Conservation (phyloP, 169 alveolate genomes). For the Babesia ovata region DNA sequence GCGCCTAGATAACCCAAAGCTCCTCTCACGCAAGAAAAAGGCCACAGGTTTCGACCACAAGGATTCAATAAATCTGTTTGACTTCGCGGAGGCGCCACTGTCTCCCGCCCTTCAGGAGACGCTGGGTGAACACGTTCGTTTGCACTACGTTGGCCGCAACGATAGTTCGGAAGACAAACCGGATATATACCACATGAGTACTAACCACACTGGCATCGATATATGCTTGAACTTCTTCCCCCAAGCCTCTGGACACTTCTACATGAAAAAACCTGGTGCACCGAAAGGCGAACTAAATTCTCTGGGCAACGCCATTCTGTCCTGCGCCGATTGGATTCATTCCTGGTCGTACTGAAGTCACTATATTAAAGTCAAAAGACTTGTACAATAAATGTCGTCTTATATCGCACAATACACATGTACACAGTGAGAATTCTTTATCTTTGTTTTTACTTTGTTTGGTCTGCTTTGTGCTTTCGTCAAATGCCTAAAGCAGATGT, state of each 20-base stretch:
- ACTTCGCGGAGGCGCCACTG: conserved; percentile 13
- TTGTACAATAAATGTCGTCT: no score
- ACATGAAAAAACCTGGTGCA: conserved; percentile 67
- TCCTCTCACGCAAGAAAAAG: conserved; percentile 24
- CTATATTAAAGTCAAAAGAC: not conserved
- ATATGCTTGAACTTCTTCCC: conserved; percentile 28
- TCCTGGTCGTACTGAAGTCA: conserved; percentile 37
- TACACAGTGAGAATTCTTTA: not conserved
- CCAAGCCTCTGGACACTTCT: conserved; percentile 51
- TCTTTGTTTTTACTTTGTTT: no score
- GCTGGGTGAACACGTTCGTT: conserved; percentile 25
- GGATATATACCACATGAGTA: conserved; percentile 39
- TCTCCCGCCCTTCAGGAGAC: conserved; percentile 27
- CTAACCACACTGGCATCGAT: conserved; percentile 59
- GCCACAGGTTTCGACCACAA: not conserved
- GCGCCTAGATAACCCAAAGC: conserved; percentile 33
- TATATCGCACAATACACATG: not conserved
- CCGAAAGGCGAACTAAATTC: conserved; percentile 23
- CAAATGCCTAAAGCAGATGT: no score
- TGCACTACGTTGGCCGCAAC: conserved; percentile 22
- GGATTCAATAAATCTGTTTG: conserved; percentile 21
- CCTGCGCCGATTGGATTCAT: conserved; percentile 63
- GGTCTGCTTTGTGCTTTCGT: no score
- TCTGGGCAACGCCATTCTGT: conserved; percentile 45
- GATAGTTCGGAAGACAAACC: not conserved